Percentiles rank a stretch among this genome's conserved stretches.
Conservation (phyloP, 2,329 filamentous ascomycete species). For the Spiromastix sp. region DNA sequence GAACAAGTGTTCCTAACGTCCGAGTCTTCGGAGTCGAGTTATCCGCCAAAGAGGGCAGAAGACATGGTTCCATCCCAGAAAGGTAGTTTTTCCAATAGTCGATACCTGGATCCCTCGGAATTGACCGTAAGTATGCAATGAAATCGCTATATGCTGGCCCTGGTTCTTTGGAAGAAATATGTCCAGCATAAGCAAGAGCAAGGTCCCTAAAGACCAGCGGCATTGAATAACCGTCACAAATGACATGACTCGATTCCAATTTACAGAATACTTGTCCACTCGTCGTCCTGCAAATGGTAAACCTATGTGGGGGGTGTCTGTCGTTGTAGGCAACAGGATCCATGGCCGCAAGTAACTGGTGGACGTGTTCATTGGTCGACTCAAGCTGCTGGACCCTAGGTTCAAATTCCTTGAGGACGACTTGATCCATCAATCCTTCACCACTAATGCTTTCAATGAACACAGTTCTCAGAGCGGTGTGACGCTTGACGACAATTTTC, state of each 20-base stretch:
- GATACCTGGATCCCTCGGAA: slow-evolving; percentile 7
- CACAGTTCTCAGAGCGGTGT: slow-evolving; percentile 26
- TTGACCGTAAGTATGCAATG: slow-evolving; percentile 9
- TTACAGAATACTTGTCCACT: slow-evolving; percentile 24
- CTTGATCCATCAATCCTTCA: neutral
- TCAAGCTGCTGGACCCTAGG: neutral
- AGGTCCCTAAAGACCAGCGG: slow-evolving; percentile 34
- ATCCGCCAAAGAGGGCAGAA: slow-evolving; percentile 6
- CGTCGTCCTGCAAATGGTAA: slow-evolving; percentile 26
- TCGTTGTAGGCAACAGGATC: slow-evolving; percentile 6
- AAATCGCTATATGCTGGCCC: slow-evolving; percentile 12
- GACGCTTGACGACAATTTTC: slow-evolving; percentile 20
- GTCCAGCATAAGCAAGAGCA: slow-evolving; percentile 22
- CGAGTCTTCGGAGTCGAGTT: too few species aligned
- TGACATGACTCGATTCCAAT: slow-evolving; percentile 36
- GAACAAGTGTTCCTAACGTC: too few species aligned
- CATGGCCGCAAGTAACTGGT: slow-evolving; percentile 6
- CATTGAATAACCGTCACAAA: slow-evolving; percentile 37
- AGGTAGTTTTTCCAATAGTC: slow-evolving; percentile 20
- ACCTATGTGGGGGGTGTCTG: slow-evolving; percentile 26
- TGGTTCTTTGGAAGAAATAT: slow-evolving; percentile 7
- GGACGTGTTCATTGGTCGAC: slow-evolving; percentile 7
- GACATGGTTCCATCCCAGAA: slow-evolving; percentile 15
- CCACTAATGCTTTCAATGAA: slow-evolving; percentile 10
- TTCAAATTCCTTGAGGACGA: neutral